Conservation (phyloP, 257 asterid species). For the Lavandula angustifolia region DNA sequence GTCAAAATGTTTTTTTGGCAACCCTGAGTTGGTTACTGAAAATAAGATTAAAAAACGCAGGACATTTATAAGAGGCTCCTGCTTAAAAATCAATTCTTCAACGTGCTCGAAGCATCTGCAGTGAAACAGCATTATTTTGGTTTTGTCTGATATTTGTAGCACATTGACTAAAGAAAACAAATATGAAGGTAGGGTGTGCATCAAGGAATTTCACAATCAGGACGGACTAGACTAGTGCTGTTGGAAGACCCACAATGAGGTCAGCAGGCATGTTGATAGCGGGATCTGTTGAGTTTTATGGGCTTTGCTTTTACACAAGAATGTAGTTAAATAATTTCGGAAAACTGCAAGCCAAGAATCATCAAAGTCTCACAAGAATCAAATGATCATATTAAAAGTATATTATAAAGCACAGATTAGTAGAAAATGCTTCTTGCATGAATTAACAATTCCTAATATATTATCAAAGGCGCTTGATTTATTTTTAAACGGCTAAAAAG, state of each 20-base stretch:
- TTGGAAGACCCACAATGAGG: neutral
- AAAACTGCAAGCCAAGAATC: neutral
- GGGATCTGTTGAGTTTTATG: neutral
- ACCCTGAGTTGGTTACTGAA: slow-evolving; percentile 88
- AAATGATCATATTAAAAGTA: no score
- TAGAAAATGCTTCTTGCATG: no score
- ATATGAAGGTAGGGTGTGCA: neutral
- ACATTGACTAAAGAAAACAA: neutral
- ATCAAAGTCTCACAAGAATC: neutral
- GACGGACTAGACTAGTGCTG: neutral
- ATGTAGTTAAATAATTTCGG: no score
- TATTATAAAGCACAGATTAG: no score
- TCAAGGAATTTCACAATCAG: neutral
- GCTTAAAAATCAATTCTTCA: slow-evolving; percentile 95
- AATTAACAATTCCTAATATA: no score
- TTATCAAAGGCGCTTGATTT: no score
- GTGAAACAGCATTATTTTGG: slow-evolving; percentile 22
- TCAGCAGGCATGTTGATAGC: neutral
- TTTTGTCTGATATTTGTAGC: slow-evolving; percentile 27
- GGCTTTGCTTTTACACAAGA: neutral
- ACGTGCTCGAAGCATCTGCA: slow-evolving; percentile 89
- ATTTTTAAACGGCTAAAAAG: no score
- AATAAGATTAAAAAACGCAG: slow-evolving; percentile 79
- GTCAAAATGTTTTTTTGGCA: slow-evolving; percentile 82
- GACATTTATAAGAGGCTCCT: slow-evolving; percentile 81